phyloP scores from a whole-genome alignment of 768 basidiomycete genomes.

The Mycena rosella region DNA sequence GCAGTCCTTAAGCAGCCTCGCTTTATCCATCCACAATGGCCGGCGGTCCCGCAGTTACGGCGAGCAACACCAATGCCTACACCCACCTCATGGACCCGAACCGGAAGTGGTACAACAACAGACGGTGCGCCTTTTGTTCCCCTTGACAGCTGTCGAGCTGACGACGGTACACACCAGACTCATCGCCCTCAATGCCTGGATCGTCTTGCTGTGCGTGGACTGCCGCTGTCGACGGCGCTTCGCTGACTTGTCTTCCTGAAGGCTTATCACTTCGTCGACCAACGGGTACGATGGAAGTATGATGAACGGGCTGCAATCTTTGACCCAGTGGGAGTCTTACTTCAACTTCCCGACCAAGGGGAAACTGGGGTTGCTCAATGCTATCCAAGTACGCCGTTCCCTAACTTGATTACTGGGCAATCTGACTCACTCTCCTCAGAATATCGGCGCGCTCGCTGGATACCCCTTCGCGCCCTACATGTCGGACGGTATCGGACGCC shows the following conservation, averaged over 20 bases:
- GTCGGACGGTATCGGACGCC: constrained; percentile 80
- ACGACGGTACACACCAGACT: constrained; percentile 52
- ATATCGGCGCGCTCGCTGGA: constrained; percentile 75
- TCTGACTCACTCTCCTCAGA: constrained; percentile 54
- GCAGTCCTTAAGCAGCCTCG: constrained; percentile 39
- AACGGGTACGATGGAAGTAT: constrained; percentile 84
- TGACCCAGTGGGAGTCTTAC: constrained; percentile 71
- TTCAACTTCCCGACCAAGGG: constrained; percentile 71
- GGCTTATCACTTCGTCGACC: constrained; percentile 81
- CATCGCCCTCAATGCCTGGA: constrained; percentile 77
- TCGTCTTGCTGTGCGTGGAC: constrained; percentile 67
- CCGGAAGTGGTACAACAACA: constrained; percentile 84
- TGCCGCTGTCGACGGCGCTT: constrained; percentile 9
- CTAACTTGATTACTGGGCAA: background rate
- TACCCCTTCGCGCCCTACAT: constrained; percentile 80
- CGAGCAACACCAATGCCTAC: constrained; percentile 53
- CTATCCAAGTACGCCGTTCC: constrained; percentile 68
- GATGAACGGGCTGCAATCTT: constrained; percentile 85
- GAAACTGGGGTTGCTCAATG: constrained; percentile 77
- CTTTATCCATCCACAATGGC: constrained; percentile 66
- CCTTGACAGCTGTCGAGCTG: background rate
- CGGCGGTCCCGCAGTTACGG: constrained; percentile 59
- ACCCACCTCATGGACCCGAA: constrained; percentile 72
- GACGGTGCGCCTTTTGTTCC: constrained; percentile 57
- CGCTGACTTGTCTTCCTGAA: constrained; percentile 38